Evolutionary conservation across 2,329 filamentous ascomycete species (phyloP), one percentile per base, ranked within the genome.

Genomic region (Ophiocordyceps camponoti-floridani): DNA sequence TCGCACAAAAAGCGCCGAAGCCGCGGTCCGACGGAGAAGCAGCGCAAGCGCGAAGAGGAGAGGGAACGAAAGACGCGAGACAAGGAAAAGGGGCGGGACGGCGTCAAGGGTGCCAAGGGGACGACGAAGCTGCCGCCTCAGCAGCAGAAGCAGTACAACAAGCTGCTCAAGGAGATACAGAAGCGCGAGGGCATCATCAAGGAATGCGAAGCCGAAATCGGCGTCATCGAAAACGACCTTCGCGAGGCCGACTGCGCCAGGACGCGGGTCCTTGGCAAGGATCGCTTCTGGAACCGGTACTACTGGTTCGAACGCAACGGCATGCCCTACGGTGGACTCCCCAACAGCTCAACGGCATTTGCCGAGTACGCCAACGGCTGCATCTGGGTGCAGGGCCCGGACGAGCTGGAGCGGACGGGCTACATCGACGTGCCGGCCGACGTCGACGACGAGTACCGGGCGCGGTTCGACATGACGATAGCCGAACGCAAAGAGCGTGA

Each of bases 241-340:
- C 83, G 91, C 44, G 89, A 96, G 62, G 87, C 88, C 38, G 85
- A 95, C 61, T 94, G 89, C 54, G 85, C 88, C 33, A 81, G 91
- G 49, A 94, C 88, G 16, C 80, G 85, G 49, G 79, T 89, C 16
- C 70, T 98, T 26, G 91, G 91, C 48, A 89, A 91, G 59, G 91
- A 98, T 62, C 79, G 91, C 41, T 98, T 94, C 69, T 94, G 89
- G 79, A 96, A 98, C 62, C 78, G 89, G 45, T 98, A 96, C 63
- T 96, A 93, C 69, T 98, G 91, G 89, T 95, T 96, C 60, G 91
- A 98, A 63, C 82, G 89, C 49, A 98, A 96, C 56, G 91, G 88
- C 23, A 96, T 96, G 88, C 91, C 91, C 0, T 94, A 89, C 55
- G 86, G 74, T 30, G 91, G 91, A 4, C 70, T 95, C 45, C 88